Evolutionary conservation across 306 rosid genomes (phyloP).

Genomic region (Argentina anserina): DNA sequence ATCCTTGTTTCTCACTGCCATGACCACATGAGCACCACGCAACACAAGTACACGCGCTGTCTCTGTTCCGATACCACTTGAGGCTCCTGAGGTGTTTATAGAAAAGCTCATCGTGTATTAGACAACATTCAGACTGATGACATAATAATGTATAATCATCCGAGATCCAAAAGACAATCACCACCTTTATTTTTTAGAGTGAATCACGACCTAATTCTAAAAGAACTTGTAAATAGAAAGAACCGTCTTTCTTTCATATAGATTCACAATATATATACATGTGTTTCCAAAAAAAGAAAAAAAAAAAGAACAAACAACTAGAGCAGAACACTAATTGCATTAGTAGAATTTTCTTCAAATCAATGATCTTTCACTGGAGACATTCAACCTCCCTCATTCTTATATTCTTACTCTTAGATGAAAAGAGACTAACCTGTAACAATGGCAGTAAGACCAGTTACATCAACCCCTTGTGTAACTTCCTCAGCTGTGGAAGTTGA

Average conservation of each 20-base stretch:
- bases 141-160: neutral
- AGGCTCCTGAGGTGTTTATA: conserved; percentile 48
- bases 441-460: conserved; percentile 56
- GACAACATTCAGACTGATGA: neutral
- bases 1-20: conserved; percentile 58
- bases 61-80: conserved; percentile 77
- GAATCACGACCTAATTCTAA: neutral
- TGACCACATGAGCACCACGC: conserved; percentile 72
- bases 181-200: too few species aligned
- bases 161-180: neutral
- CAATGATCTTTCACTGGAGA: neutral
- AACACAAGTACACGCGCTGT: conserved; percentile 70
- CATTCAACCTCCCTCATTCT: neutral
- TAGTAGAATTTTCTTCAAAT: neutral
- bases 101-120: neutral
- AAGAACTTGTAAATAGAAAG: neutral
- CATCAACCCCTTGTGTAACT: conserved; percentile 59
- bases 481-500: conserved; percentile 59
- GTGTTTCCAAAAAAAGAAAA: neutral
- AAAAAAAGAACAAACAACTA: neutral
- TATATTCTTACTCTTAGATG: neutral
- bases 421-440: conserved; percentile 46
- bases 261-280: neutral
- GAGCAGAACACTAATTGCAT: neutral
- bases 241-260: neutral